Evolutionary conservation across 2,329 filamentous ascomycete species (phyloP).

Genomic region (Xylariales sp.): DNA sequence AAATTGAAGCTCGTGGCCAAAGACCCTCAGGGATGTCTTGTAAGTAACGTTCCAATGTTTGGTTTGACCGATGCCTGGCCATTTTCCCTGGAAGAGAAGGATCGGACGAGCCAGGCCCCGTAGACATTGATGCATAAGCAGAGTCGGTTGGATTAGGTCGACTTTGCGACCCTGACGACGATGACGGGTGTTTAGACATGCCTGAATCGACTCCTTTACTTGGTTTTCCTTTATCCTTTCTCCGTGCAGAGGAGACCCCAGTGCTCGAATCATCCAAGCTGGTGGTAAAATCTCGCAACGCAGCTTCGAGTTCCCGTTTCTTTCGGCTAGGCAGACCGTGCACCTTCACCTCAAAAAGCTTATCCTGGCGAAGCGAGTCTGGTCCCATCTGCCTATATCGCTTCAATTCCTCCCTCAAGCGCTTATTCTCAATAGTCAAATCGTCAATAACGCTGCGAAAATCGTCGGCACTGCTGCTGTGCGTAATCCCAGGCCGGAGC

Average conservation of each 20-base stretch:
- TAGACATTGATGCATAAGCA: conserved; percentile 66
- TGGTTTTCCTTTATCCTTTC: conserved; percentile 35
- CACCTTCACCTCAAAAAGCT: conserved; percentile 77
- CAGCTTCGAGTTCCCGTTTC: conserved; percentile 71
- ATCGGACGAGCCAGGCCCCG: conserved; percentile 40
- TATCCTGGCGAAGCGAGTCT: conserved; percentile 66
- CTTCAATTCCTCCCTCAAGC: conserved; percentile 67
- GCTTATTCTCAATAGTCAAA: conserved; percentile 78
- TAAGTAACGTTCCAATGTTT: conserved; percentile 65
- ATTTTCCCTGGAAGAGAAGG: conserved; percentile 28
- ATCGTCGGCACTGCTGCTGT: conserved; percentile 65
- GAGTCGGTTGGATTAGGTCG: conserved; percentile 47
- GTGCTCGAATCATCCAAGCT: conserved; percentile 49
- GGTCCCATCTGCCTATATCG: conserved; percentile 66
- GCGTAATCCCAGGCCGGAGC: conserved; percentile 30
- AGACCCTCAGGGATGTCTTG: conserved; percentile 68
- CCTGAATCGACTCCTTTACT: conserved; percentile 36
- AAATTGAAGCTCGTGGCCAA: conserved; percentile 53
- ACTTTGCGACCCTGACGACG: conserved; percentile 46
- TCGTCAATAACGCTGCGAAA: conserved; percentile 84
- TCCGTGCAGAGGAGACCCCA: conserved; percentile 32
- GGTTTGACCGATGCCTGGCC: conserved; percentile 36
- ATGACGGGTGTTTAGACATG: conserved; percentile 47
- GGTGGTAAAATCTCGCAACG: conserved; percentile 66
- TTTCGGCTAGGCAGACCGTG: conserved; percentile 69